Base-by-base conservation (phyloP, 805 yeast species). In the Suhomyces sp. region DNA sequence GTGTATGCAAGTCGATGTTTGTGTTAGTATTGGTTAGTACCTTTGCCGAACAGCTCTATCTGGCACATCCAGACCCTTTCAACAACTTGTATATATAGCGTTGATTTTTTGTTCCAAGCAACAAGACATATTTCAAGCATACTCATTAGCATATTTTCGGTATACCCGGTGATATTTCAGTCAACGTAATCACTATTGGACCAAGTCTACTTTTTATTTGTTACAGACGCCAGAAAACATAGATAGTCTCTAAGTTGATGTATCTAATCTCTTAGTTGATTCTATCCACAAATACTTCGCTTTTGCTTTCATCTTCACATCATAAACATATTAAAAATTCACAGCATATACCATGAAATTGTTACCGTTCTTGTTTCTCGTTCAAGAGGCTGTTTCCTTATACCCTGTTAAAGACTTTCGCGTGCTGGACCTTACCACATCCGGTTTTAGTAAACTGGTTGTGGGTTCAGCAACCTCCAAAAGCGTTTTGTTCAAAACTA, bases 321-420 rank as follows among this genome's bases (percentile, higher is more conserved):
- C 19, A 19, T 3, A 19, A 19, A 19, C 19, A 19, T 19, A 29
- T 29, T 5, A 5, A 29, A 29, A 29, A 29, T 17, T 38, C 23
- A 12, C 46, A 42, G 29, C 46, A 15, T 17, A 22, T 24, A 42
- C 10, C 31, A 42, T 42, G 46, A 42, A 24, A 24, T 24, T 23
- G 7, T 22, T 42, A 5, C 19, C 19, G 46, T 24, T 42, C 4
- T n/a, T 42, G 31, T 42, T 42, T 42, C 46, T 42, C 8, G 48
- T 41, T 35, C 26, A 22, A 8, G 40, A 19, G 17, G 47, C 44
- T 15, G 22, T 44, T 19, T 50, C 54, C 9, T 31, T 51, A n/a
- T 31, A 44, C 17, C 60, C 60, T 5, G 60, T 57, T 22, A 36
- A 31, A 17, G 60, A 57, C 49, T 57, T 57, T 47, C 31, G 60